Base-by-base conservation (phyloP, 192 early-diverging fungal species). In the Linnemannia schmuckeri region DNA sequence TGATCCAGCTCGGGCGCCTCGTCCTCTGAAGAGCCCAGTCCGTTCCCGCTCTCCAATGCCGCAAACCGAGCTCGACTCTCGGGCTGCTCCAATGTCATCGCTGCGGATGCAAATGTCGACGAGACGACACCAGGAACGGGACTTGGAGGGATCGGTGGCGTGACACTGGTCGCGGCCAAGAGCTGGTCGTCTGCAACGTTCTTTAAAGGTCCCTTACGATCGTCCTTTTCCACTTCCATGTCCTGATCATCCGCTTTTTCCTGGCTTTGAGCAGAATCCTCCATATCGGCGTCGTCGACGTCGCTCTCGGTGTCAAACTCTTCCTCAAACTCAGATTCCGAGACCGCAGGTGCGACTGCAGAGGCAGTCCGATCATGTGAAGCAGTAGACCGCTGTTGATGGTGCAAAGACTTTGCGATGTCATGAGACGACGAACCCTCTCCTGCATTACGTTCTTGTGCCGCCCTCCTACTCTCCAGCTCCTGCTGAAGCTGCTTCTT, bases 221-320 rank as follows among this genome's bases (percentile, higher is more conserved):
- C 46, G 47, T 80, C 75, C 20, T 72, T 24, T 17, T 74, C 61
- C 15, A 3, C 40, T 0, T 66, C 61, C 61, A 66, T 35, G 12
- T 35, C 27, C 13, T 35, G 61, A 12, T 33, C 61, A 15, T 37
- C 3, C 35, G 15, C 8, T 2, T 37, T n/a, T 20, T 20, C 24
- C 82, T 35, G 66, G 33, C 4, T 78, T 47, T 20, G 46, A 37
- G n/a, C 13, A 44, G 27, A 61, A 24, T 66, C 44, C 10, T 44
- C 47, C 72, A 75, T 77, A 4, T 77, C 75, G 10, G 46, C 35
- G 7, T 80, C 79, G 0, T 87, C 85, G 4, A 15, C 66, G 35
- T 81, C 85, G 10, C 85, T 87, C 52, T 87, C 85, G 6, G 85
- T 87, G 49, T 87, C 85, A 63, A 87, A 87, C 66, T 87, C 85